Evolutionary conservation across 257 asterid species (phyloP).

Genomic region (Thymus quinquecostatus): DNA sequence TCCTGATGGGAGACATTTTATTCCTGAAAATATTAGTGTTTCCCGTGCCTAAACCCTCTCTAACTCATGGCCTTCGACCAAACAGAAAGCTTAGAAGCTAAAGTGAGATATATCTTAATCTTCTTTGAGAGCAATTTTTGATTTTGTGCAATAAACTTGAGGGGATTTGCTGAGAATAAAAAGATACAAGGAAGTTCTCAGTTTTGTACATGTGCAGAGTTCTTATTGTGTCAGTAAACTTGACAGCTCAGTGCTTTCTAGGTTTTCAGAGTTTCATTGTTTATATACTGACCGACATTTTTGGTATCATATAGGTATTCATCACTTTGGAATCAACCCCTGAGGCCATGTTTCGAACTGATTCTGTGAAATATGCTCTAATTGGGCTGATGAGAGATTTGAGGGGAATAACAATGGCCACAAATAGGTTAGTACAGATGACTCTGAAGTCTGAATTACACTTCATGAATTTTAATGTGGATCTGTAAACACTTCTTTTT

Average conservation of each 20-base stretch:
- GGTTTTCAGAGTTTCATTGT: constrained; percentile 16
- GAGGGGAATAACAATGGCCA: constrained; percentile 95
- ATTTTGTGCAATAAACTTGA: constrained; percentile 5
- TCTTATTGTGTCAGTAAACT: constrained; percentile 19
- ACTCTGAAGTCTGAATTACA: neutral
- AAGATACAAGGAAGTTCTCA: constrained; percentile 9
- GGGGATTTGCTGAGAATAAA: constrained; percentile 16
- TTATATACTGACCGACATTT: constrained; percentile 29
- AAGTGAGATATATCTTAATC: constrained; percentile 8
- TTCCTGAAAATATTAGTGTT: constrained; percentile 2
- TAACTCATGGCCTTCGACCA: constrained; percentile 20
- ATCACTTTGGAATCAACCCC: constrained; percentile 75
- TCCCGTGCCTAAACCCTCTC: constrained; percentile 7
- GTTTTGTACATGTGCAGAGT: constrained; percentile 8
- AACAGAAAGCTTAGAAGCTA: neutral
- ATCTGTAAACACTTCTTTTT: constrained; percentile 28
- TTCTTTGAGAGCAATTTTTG: constrained; percentile 12
- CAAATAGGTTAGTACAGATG: constrained; percentile 65
- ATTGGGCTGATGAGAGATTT: constrained; percentile 98
- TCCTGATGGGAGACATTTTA: neutral
- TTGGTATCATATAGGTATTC: constrained; percentile 59
- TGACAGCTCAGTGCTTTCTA: constrained; percentile 18
- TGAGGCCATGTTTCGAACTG: constrained; percentile 81
- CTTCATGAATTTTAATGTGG: constrained; percentile 18
- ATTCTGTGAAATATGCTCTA: constrained; percentile 80